Percentiles rank a stretch among this genome's conserved stretches.
Evolutionary conservation across 176 grass and related monocot genomes (phyloP).

Genomic region (Rhipidocladum racemiflorum): DNA sequence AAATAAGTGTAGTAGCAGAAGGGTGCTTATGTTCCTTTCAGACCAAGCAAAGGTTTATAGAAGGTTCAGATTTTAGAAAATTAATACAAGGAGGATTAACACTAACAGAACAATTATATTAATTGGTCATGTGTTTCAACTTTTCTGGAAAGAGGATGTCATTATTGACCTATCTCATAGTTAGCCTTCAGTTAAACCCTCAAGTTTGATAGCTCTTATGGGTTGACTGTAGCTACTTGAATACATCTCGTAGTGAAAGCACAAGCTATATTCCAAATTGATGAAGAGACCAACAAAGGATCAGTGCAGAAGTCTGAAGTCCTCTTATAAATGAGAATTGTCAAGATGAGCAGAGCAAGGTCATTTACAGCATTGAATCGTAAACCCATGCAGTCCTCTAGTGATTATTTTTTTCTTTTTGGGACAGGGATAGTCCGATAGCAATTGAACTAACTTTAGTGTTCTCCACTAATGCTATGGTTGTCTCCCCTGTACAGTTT

Average conservation of each 20-base stretch:
- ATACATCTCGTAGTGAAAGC: conserved; percentile 8
- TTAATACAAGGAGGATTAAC: not conserved
- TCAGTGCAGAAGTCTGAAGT: not conserved
- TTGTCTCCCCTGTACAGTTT: not conserved
- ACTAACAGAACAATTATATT: conserved; percentile 7
- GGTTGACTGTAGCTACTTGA: conserved; percentile 1
- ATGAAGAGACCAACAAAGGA: conserved; percentile 7
- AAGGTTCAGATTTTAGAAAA: conserved; percentile 10
- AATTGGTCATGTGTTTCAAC: conserved; percentile 4
- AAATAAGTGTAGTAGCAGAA: not conserved
- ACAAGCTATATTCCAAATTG: conserved; percentile 7
- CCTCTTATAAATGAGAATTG: not conserved
- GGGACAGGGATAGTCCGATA: too few species aligned
- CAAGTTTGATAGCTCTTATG: conserved; percentile 4
- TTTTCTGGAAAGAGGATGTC: conserved; percentile 10
- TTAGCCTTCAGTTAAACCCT: not conserved
- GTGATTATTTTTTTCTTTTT: too few species aligned
- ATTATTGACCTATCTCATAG: conserved; percentile 10
- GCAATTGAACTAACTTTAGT: too few species aligned
- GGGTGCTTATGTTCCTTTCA: not conserved
- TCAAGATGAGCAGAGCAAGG: not conserved
- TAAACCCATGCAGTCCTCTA: not conserved
- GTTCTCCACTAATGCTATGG: not conserved
- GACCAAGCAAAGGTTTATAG: conserved; percentile 5
- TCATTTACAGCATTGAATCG: not conserved